A percentile compares a stretch with the other conserved stretches of the same genome.
These are phyloP conservation scores for Oryza glaberrima DNA, from an alignment of 176 grass and related monocot genomes.

Conservation along the genomic window DNA sequence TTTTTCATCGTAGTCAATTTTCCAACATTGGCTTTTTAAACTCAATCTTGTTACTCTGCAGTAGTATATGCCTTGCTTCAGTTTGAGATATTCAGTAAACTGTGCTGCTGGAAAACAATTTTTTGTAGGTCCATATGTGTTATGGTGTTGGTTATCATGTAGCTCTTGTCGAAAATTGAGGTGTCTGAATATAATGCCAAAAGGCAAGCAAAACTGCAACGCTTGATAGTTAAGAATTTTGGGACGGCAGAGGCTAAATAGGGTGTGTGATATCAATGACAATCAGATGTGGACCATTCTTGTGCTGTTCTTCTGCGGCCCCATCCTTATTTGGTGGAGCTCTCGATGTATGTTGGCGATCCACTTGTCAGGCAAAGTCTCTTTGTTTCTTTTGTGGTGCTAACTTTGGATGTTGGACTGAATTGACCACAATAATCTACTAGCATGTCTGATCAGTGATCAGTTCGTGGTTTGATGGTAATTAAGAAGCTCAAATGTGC, in stretches of 20 bases:
- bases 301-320: conserved; percentile 34
- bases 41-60: neutral
- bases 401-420: conserved; percentile 11
- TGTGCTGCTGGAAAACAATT: conserved; percentile 34
- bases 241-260: conserved; percentile 16
- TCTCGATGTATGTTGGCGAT: conserved; percentile 47
- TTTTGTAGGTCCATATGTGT: conserved; percentile 14
- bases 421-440: conserved; percentile 45
- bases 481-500: neutral
- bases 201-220: neutral
- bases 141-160: neutral
- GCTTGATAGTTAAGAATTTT: conserved; percentile 31
- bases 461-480: neutral
- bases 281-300: conserved; percentile 40
- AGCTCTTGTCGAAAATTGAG: neutral
- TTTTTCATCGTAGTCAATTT: no score
- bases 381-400: conserved; percentile 48
- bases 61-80: conserved; percentile 49
- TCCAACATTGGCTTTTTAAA: no score
- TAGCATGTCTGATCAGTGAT: conserved; percentile 27
- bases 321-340: conserved; percentile 45
- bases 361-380: conserved; percentile 28
- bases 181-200: conserved; percentile 19
- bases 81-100: neutral
- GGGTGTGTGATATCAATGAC: conserved; percentile 29